phyloP scores from a whole-genome alignment of 306 rosid species.

The Vigna radiata region DNA sequence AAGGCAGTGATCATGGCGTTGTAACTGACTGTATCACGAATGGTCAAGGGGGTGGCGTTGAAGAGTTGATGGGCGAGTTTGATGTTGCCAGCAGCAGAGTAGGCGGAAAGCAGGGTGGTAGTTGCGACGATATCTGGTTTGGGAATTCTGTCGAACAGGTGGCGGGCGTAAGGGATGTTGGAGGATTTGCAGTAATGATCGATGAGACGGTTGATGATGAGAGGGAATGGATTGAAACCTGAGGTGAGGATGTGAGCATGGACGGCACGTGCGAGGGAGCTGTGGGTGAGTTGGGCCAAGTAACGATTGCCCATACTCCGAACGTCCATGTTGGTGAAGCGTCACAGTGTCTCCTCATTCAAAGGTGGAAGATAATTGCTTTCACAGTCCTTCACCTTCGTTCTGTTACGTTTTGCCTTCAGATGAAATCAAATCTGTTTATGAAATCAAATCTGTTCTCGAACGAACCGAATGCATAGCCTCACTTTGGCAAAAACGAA shows the following conservation, averaged over 20 bases:
- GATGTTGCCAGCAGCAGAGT: constrained; percentile 50
- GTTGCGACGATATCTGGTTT: constrained; percentile 52
- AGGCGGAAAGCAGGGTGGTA: constrained; percentile 54
- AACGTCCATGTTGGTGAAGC: constrained; percentile 38
- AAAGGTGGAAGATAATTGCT: neutral
- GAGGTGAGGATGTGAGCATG: constrained; percentile 64
- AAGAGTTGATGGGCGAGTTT: constrained; percentile 51
- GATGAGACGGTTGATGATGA: constrained; percentile 67
- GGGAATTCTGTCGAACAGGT: constrained; percentile 57
- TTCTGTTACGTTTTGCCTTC: too few species aligned
- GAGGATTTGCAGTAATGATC: constrained; percentile 59
- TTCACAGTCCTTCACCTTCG: too few species aligned
- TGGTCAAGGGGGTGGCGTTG: constrained; percentile 38
- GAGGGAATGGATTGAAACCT: constrained; percentile 60
- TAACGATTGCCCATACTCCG: constrained; percentile 54
- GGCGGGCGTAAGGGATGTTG: constrained; percentile 58
- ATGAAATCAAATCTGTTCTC: constrained; percentile 32
- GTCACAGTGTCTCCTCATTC: neutral
- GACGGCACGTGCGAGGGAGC: constrained; percentile 52
- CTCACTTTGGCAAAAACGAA: constrained; percentile 87
- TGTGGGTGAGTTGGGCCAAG: constrained; percentile 49
- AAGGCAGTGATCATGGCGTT: constrained; percentile 64
- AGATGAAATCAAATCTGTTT: too few species aligned
- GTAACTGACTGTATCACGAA: constrained; percentile 55
- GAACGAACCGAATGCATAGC: constrained; percentile 90